These are phyloP conservation scores for Curvularia hawaiiensis DNA, from an alignment of 2,329 filamentous ascomycete genomes.

Conservation along the genomic window DNA sequence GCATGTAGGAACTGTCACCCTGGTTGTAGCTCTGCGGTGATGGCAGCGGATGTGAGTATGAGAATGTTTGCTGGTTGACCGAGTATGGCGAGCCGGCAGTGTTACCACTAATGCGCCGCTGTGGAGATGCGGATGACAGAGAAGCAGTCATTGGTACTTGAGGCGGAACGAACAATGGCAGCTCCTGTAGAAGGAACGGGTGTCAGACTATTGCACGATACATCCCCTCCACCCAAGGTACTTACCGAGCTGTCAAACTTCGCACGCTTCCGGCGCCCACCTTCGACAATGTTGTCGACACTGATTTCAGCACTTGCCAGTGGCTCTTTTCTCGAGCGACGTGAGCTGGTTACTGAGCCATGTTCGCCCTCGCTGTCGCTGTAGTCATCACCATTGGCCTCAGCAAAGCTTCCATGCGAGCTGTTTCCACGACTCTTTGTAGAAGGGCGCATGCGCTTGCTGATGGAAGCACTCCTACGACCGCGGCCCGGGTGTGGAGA, in stretches of 20 bases:
- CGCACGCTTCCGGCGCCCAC: conserved; percentile 90
- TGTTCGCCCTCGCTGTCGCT: conserved; percentile 86
- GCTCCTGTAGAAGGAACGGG: conserved; percentile 66
- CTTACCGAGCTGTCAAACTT: conserved; percentile 98
- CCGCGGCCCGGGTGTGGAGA: conserved; percentile 74
- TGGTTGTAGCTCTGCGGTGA: conserved; percentile 77
- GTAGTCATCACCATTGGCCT: conserved; percentile 69
- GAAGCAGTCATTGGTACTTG: conserved; percentile 84
- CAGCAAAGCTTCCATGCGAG: conserved; percentile 62
- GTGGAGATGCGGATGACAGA: conserved; percentile 95
- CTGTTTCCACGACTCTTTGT: conserved; percentile 71
- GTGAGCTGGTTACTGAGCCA: conserved; percentile 71
- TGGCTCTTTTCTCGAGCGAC: conserved; percentile 79
- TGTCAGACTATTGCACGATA: conserved; percentile 30
- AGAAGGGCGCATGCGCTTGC: conserved; percentile 69
- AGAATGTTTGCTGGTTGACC: conserved; percentile 79
- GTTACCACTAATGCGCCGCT: conserved; percentile 76
- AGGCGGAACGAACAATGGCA: conserved; percentile 89
- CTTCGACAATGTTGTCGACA: conserved; percentile 97
- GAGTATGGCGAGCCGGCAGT: conserved; percentile 76
- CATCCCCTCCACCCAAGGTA: conserved; percentile 29
- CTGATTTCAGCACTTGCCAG: conserved; percentile 96
- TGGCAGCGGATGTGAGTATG: conserved; percentile 76
- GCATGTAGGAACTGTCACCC: conserved; percentile 43
- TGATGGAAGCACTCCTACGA: conserved; percentile 78